Percentiles rank a stretch among this genome's conserved stretches.
Conservation (phyloP, 225 moss, liverwort and hornwort species). For the Polytrichum commune region DNA sequence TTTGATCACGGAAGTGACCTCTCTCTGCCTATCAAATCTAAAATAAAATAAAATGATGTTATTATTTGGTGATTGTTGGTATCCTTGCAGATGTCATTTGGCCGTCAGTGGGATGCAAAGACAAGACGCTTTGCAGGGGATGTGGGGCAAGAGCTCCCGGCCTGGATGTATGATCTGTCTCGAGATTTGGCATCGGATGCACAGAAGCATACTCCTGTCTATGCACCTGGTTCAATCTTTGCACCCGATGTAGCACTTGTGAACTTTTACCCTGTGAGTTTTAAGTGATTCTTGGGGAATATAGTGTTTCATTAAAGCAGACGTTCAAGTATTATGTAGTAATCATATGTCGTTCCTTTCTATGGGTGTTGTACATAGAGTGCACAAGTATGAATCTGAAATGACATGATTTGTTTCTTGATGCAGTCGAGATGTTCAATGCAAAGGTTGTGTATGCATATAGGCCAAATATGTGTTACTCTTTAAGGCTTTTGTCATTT, state of each 20-base stretch:
- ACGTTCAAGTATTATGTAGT: too few relatives aligned
- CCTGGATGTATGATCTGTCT: conserved; percentile 72
- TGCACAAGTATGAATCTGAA: too few relatives aligned
- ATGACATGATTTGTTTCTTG: too few relatives aligned
- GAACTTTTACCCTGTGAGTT: conserved; percentile 81
- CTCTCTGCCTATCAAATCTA: too few relatives aligned
- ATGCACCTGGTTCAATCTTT: conserved; percentile 36
- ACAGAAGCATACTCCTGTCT: conserved; percentile 44
- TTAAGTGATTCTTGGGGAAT: not conserved
- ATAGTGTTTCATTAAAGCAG: too few relatives aligned
- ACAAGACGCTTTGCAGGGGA: conserved; percentile 58
- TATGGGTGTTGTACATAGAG: too few relatives aligned
- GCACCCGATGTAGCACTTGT: conserved; percentile 75
- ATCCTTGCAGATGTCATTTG: conserved; percentile 71
- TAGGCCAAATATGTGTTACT: too few relatives aligned
- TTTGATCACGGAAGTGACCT: too few relatives aligned
- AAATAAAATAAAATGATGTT: too few relatives aligned
- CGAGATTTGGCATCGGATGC: conserved; percentile 62
- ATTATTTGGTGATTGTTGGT: not conserved
- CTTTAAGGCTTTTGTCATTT: not conserved
- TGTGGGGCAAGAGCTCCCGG: conserved; percentile 38
- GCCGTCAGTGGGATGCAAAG: conserved; percentile 62
- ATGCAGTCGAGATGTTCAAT: too few relatives aligned
- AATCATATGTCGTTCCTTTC: too few relatives aligned
- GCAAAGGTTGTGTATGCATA: too few relatives aligned